These are phyloP conservation scores for Aspergillus conjunctus DNA, from an alignment of 495 filamentous ascomycete genomes.

Conservation along the genomic window DNA sequence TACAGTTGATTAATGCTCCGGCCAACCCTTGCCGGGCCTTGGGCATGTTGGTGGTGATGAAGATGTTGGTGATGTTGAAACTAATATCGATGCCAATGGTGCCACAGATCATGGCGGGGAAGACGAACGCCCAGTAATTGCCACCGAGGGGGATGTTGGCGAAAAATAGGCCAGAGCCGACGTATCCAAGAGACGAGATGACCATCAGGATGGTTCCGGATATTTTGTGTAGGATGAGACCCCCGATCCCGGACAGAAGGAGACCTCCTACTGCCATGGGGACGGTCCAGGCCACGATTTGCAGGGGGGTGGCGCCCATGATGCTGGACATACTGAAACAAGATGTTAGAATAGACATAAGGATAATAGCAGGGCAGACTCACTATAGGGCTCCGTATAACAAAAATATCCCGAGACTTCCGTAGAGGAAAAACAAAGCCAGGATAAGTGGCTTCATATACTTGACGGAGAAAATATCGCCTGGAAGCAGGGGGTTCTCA, in stretches of 20 bases:
- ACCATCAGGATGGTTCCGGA: constrained; percentile 71
- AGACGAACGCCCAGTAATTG: constrained; percentile 72
- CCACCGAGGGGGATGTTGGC: constrained; percentile 65
- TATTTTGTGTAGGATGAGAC: constrained; percentile 75
- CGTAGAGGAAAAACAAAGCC: constrained; percentile 56
- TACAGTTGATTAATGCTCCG: constrained; percentile 67
- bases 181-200: constrained; percentile 65
- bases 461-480: constrained; percentile 71
- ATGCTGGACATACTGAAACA: constrained; percentile 60
- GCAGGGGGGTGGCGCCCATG: constrained; percentile 66
- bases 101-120: constrained; percentile 79
- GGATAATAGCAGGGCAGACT: constrained; percentile 28
- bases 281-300: constrained; percentile 75
- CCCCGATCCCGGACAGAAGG: constrained; percentile 69
- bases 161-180: constrained; percentile 68
- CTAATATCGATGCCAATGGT: constrained; percentile 84
- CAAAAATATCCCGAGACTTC: constrained; percentile 73
- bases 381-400: constrained; percentile 82
- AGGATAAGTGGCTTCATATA: constrained; percentile 69
- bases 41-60: constrained; percentile 76
- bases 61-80: constrained; percentile 82
- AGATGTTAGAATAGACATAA: background rate
- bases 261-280: constrained; percentile 78
- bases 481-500: constrained; percentile 70
- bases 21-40: constrained; percentile 72